A percentile compares a stretch with the other conserved stretches of the same genome.
phyloP scores from a whole-genome alignment of 306 rosid species.

The Cucumis sativus region DNA sequence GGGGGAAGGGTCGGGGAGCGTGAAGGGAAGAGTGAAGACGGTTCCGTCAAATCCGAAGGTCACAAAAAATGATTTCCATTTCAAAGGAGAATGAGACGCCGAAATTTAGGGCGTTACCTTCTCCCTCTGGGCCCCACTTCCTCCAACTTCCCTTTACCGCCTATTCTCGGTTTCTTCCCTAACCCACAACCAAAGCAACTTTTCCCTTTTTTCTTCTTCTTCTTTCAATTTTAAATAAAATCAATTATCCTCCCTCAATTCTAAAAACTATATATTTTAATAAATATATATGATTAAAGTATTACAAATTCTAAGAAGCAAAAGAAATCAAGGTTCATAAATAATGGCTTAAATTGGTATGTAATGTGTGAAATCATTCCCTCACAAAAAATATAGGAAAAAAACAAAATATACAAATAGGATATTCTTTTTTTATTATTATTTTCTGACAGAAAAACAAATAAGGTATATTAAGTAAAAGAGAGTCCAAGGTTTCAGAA shows the following conservation, averaged over 20 bases:
- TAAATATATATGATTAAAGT: no score
- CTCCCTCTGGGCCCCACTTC: neutral
- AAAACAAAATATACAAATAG: no score
- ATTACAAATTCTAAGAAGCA: no score
- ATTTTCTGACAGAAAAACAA: no score
- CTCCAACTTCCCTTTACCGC: neutral
- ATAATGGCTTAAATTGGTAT: no score
- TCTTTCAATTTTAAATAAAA: no score
- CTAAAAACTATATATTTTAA: no score
- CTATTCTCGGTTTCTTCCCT: neutral
- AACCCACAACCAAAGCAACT: neutral
- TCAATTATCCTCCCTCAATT: neutral
- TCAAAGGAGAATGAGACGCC: neutral
- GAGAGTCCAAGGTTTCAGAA: neutral
- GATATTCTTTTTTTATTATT: no score
- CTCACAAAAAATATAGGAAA: no score
- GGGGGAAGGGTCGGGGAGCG: neutral
- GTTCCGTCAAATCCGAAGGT: neutral
- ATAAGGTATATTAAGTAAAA: no score
- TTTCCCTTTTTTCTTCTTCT: neutral
- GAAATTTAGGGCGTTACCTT: neutral
- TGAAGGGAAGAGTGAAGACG: neutral
- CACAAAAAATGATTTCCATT: neutral
- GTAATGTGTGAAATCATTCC: no score
- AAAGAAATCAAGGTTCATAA: no score